Conservation (phyloP, 1,284 basidiomycete species). For the Apiotrichum laibachii region DNA sequence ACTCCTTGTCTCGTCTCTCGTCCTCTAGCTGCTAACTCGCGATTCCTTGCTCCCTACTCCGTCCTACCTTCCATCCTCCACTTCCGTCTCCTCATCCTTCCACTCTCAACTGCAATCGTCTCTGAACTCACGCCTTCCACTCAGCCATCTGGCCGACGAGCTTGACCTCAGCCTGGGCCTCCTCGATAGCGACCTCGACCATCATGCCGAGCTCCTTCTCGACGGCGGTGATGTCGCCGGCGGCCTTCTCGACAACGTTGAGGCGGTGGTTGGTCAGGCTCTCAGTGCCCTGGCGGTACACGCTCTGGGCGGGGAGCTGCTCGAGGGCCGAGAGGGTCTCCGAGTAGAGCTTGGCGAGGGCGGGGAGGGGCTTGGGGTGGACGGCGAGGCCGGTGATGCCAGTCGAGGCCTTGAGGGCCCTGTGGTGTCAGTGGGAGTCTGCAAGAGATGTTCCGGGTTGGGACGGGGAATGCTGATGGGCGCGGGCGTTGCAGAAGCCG, state of each 20-base stretch:
- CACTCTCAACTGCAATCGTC: background rate
- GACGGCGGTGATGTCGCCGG: constrained; percentile 63
- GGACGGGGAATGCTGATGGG: background rate
- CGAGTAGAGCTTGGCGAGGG: constrained; percentile 71
- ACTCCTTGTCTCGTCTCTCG: no score
- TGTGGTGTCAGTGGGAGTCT: constrained; percentile 17
- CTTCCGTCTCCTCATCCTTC: background rate
- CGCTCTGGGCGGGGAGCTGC: constrained; percentile 70
- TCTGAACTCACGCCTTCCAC: constrained; percentile 84
- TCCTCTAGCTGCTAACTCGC: no score
- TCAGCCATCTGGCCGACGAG: constrained; percentile 82
- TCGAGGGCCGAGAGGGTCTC: constrained; percentile 71
- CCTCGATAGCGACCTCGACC: constrained; percentile 58
- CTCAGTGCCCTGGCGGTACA: constrained; percentile 88
- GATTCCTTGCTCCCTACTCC: background rate
- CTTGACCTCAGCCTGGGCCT: constrained; percentile 77
- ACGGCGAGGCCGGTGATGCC: constrained; percentile 64
- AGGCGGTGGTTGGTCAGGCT: constrained; percentile 82
- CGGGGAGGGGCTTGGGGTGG: constrained; percentile 66
- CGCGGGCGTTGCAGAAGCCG: constrained; percentile 45
- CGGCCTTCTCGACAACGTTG: constrained; percentile 65
- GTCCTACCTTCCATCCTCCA: background rate
- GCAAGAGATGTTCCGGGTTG: background rate
- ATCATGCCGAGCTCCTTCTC: constrained; percentile 62
- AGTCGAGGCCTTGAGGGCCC: constrained; percentile 67